Evolutionary conservation across 2,329 filamentous ascomycete genomes (phyloP).

Genomic region (Leptographium procerum): DNA sequence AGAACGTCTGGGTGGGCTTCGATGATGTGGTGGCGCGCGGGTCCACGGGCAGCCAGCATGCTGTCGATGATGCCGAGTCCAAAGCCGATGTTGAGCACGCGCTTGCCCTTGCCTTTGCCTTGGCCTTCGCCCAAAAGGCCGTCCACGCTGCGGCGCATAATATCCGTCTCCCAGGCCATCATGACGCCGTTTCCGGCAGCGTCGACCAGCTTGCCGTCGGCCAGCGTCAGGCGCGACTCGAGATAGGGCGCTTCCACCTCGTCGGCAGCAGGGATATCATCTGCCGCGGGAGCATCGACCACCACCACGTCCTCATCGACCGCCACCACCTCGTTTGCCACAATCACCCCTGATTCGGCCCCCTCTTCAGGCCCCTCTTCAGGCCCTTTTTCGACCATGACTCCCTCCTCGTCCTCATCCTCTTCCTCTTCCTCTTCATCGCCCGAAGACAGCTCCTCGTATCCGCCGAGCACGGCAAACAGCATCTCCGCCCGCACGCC

Average conservation of each 20-base stretch:
- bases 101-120: constrained; percentile 36
- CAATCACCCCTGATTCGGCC: too few species aligned
- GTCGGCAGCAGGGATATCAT: neutral
- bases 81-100: constrained; percentile 76
- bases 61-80: constrained; percentile 83
- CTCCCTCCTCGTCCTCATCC: constrained; percentile 24
- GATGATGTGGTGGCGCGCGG: constrained; percentile 67
- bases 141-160: constrained; percentile 69
- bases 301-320: constrained; percentile 17
- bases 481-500: constrained; percentile 85
- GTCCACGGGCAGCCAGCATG: constrained; percentile 59
- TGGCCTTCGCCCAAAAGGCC: constrained; percentile 45
- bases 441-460: constrained; percentile 56
- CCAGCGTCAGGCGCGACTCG: constrained; percentile 52
- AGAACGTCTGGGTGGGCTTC: constrained; percentile 76
- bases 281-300: constrained; percentile 14
- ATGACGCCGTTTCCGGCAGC: constrained; percentile 72
- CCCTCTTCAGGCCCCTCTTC: too few species aligned
- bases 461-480: constrained; percentile 70
- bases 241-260: constrained; percentile 52
- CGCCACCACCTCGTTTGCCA: constrained; percentile 13
- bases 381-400: too few species aligned
- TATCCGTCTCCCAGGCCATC: constrained; percentile 86
- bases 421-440: constrained; percentile 36
- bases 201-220: constrained; percentile 58